phyloP scores from a whole-genome alignment of 2,329 filamentous ascomycete genomes.

The Escovopsis sp. region DNA sequence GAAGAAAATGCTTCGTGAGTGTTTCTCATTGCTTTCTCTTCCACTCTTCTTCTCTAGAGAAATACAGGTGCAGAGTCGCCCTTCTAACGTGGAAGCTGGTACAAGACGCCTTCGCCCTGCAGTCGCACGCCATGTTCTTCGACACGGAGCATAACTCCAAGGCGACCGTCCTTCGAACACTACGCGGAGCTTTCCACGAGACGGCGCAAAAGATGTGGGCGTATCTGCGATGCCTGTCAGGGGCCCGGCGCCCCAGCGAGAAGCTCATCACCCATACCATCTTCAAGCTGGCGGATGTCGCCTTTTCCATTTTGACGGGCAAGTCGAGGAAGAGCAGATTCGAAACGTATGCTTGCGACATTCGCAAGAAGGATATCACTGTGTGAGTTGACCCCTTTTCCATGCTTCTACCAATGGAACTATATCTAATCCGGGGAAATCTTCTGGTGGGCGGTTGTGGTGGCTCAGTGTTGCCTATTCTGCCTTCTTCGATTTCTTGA shows the following conservation, averaged over 20 bases:
- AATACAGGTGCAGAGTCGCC: background rate
- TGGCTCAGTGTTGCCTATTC: slow-evolving; percentile 48
- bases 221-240: slow-evolving; percentile 43
- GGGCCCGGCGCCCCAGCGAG: slow-evolving; percentile 36
- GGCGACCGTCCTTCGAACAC: slow-evolving; percentile 53
- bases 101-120: slow-evolving; percentile 64
- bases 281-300: slow-evolving; percentile 47
- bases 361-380: slow-evolving; percentile 43
- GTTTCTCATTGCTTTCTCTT: slow-evolving; percentile 1
- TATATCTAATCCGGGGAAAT: slow-evolving; percentile 5
- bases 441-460: too few species aligned
- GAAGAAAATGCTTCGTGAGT: slow-evolving; percentile 57
- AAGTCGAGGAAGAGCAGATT: slow-evolving; percentile 28
- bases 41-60: background rate
- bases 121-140: slow-evolving; percentile 71
- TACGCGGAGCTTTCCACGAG: slow-evolving; percentile 61
- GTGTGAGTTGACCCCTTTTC: slow-evolving; percentile 33
- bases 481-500: slow-evolving; percentile 56
- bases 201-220: slow-evolving; percentile 62
- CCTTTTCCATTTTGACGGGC: slow-evolving; percentile 47
- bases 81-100: slow-evolving; percentile 17
- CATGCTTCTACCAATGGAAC: background rate
- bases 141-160: slow-evolving; percentile 65
- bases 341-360: slow-evolving; percentile 39
- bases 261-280: slow-evolving; percentile 52